Evolutionary conservation across 805 yeast genomes (phyloP), one percentile per base, ranked within the genome.

Genomic region (Lipomyces chichibuensis): DNA sequence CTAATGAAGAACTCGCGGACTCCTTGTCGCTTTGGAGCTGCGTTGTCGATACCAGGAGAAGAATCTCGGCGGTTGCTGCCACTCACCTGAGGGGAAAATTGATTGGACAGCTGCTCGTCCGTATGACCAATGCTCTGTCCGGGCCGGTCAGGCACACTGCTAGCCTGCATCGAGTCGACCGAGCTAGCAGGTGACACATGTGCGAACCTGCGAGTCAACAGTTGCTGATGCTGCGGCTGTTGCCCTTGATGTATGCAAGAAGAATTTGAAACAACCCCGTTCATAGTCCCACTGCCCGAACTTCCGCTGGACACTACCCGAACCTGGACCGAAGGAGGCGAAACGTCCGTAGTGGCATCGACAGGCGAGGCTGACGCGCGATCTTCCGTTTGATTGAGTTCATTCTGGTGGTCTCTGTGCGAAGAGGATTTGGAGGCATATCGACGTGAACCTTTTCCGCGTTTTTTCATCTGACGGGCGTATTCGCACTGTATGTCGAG

Each of bases 371-470:
- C 25, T 20, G 55, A 52, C 29, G 14, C 9, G n/a, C 55, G 55
- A 20, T 52, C 55, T 23, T 52, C 55, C 17, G 32, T 14, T n/a
- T 20, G 32, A 8, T 52, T 20, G 29, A 11, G 32, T 9, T 25
- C 17, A 25, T 27, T 13, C 25, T 27, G 64, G 20, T 14, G 65
- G 55, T 52, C 54, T 53, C 62, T 25, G 55, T 52, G 33, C 5
- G 61, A 59, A 29, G 63, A 58, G 20, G 72, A 35, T 57, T 57
- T 58, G 52, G 73, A 68, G 7, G 75, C 68, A 57, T 67, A 67
- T 29, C 66, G 33, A 17, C 63, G 68, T 2, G 72, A 65, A 1
- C 85, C 85, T 65, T 85, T 75, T 8, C 86, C 86, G 62, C 86
- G 73, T 70, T 81, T 82, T 70, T 78, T 81, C 65, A 82, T 83